These are phyloP conservation scores for Firmiana major DNA, from an alignment of 345 rosid species.

Conservation along the genomic window DNA sequence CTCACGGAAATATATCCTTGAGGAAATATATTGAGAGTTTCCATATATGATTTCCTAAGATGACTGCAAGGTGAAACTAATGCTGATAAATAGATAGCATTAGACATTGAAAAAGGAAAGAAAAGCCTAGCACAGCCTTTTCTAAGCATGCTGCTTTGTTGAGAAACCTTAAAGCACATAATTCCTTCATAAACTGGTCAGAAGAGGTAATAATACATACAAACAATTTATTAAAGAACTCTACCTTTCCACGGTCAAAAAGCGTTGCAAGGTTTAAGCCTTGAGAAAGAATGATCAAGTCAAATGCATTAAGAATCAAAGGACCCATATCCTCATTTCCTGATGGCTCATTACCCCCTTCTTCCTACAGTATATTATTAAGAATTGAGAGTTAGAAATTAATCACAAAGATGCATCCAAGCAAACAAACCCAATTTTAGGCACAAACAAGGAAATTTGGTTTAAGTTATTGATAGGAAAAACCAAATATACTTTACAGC, in stretches of 20 bases:
- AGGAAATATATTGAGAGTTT: constrained; percentile 1
- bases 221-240: background rate
- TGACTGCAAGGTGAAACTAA: background rate
- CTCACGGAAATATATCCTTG: background rate
- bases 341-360: constrained; percentile 39
- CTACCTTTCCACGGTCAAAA: constrained; percentile 88
- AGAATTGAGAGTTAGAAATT: constrained; percentile 5
- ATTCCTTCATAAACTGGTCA: background rate
- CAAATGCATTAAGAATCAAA: constrained; percentile 87
- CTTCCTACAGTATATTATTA: constrained; percentile 45
- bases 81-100: background rate
- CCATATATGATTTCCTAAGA: background rate
- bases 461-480: background rate
- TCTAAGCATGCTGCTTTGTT: background rate
- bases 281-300: constrained; percentile 84
- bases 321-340: constrained; percentile 67
- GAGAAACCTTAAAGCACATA: background rate
- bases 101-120: background rate
- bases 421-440: background rate
- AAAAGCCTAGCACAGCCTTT: background rate
- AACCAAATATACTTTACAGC: background rate
- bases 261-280: constrained; percentile 91
- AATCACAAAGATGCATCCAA: background rate
- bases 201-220: background rate
- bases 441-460: background rate